Base-by-base conservation (phyloP, 2,329 filamentous ascomycete genomes). In the Colletotrichum sp. region DNA sequence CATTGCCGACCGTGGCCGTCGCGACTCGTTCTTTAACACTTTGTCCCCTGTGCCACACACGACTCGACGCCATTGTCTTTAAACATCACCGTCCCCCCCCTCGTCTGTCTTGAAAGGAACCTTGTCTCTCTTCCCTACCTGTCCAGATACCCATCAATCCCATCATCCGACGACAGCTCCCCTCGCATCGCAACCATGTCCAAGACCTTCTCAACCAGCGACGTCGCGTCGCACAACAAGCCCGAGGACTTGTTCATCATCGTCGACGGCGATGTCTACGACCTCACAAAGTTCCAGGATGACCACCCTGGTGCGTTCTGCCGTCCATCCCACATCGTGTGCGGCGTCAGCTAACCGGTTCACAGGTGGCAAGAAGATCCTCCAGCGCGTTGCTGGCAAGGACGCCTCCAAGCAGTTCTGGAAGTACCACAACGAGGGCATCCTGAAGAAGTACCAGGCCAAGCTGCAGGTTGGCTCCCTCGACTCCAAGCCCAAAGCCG, bases 261-360 rank as follows among this genome's bases (percentile, higher is more conserved):
- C 78, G 93, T 98, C 79, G 96, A 98, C 79, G 94, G 96, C 81
- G 96, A 98, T 85, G 96, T 98, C 79, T 98, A 98, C 85, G 96
- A 99, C 83, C 84, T 98, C 81, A 98, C 96, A 80, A 96, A 93
- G 82, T 96, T 96, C 84, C 94, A 95, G 84, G 93, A 96, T 76
- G 94, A 96, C 79, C 94, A 96, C 84, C 95, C 94, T 83, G 95
- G 95, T 91, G 88, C 87, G 87, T 80, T 48, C 13, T 48, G 38
- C 5, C 58, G 15, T 55, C 30, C 32, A 38, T 55, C 1, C n/a
- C 6, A 13, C 2, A 0, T 30, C 9, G 21, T 3, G 6, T 18
- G 34, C n/a, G 43, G 38, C 15, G 3, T 38, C 9, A 68, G 55
- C 30, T 77, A 26, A 73, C 38, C 13, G 5, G 9, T 13, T 1